Evolutionary conservation across 805 yeast genomes (phyloP), one percentile per base, ranked within the genome.

Genomic region (Schwanniomyces pseudopolymorphus): DNA sequence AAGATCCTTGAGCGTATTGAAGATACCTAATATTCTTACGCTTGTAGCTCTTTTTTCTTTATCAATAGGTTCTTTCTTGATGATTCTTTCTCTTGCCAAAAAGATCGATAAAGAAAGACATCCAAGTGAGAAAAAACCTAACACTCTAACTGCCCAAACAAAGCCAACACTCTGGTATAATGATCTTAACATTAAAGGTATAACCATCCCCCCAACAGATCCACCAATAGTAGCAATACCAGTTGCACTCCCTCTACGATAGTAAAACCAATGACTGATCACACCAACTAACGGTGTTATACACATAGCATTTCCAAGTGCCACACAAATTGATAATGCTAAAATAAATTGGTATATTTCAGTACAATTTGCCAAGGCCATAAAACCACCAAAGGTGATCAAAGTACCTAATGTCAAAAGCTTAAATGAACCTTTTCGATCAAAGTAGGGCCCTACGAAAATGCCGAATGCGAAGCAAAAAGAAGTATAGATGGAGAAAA

Each of bases 211-310:
- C 2, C 69, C 69, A 17, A 64, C 42, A 2, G 69, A 67, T 4
- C 70, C 69, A 13, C 70, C 69, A 27, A 61, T 55, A 42, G 64
- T 61, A 1, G 61, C 58, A 0, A 53, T 14, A 1, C 70, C 69
- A 40, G 61, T 56, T n/a, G 64, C 66, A 31, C 44, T 69, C 1
- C 85, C 90, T 50, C 90, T 69, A 54, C 72, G 82, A 27, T 63
- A 62, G 28, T 72, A 67, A 58, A 85, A 85, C 84, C 87, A 85
- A 51, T 85, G 89, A 19, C 83, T 79, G 0, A 84, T 74, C 13
- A 79, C 81, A 10, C 86, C 78, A 1, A 85, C 69, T 17, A 81
- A 56, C 0, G 89, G 89, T 8, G 84, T 75, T 63, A 81, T 75
- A 19, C 81, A 68, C 24, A 83, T 66, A 2, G 85, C 85, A 25